Evolutionary conservation across 805 yeast genomes (phyloP), one percentile per base, ranked within the genome.

Genomic region (Wickerhamomyces sydowiorum): DNA sequence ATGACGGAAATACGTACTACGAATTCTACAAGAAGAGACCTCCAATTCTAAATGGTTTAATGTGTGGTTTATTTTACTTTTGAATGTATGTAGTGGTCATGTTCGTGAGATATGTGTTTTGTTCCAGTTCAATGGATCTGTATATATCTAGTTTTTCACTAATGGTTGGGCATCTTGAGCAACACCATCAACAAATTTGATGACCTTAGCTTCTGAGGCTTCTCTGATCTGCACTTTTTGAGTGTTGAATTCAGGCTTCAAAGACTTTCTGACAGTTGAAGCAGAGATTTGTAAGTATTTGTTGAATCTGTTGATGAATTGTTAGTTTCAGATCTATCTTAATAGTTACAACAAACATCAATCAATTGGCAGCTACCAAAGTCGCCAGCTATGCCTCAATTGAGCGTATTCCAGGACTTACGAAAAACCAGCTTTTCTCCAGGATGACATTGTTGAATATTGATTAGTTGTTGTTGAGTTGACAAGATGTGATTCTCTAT

Each of bases 201-300:
- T 78, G 51, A 74, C 82, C 64, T 78, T 78, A 55, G 80, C 85
- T 60, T 91, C 98, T 50, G 85, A 67, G 59, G 66, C 51, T 54
- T 82, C 82, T 74, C 95, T 86, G 65, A 74, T 77, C 59, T 79
- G 77, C 36, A 69, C 71, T 52, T 83, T 84, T 47, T 72, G 76
- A 50, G 78, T 84, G 65, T 84, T 86, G 62, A 78, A 66, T 60
- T 90, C 96, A 51, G 89, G 80, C 75, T 91, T 91, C 64, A 91
- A 78, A 40, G 96, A 82, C 57, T 75, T 73, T 73, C 97, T 88
- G 56, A 88, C 78, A 49, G 95, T 78, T 65, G 80, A 80, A 61
- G 96, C 96, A 60, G 96, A 86, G 61, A 91, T 76, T 53, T 96
- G 78, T 66, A 90, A 75, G 70, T 91, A 91, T 66, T 82, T 86